These are phyloP conservation scores for Pyricularia sp. DNA, from an alignment of 2,329 filamentous ascomycete species.

Conservation along the genomic window DNA sequence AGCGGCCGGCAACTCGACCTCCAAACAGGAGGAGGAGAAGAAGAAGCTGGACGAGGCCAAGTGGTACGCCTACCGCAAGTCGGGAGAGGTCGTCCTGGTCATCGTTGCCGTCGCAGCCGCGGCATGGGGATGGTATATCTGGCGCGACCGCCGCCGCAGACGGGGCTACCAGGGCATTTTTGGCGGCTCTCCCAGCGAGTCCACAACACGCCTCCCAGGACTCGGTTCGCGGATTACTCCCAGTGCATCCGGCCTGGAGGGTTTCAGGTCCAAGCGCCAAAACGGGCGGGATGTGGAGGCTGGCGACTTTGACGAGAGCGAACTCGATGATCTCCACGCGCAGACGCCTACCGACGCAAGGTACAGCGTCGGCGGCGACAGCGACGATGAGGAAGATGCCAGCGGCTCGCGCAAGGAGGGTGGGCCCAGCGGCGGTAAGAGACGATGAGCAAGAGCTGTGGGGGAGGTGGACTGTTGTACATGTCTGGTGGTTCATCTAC, in stretches of 20 bases:
- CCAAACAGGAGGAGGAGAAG: constrained; percentile 53
- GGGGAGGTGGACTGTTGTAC: not conserved
- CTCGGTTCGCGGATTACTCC: not conserved
- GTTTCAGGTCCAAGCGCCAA: constrained; percentile 31
- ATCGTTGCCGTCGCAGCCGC: constrained; percentile 63
- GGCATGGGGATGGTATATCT: constrained; percentile 63
- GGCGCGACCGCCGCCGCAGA: constrained; percentile 45
- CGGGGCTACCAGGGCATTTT: constrained; percentile 40
- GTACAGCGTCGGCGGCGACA: constrained; percentile 45
- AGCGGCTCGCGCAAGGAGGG: constrained; percentile 8
- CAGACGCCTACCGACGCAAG: constrained; percentile 33
- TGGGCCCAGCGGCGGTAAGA: not conserved
- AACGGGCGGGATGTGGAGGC: constrained; percentile 43
- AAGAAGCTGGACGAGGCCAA: constrained; percentile 68
- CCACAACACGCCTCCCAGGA: constrained; percentile 8
- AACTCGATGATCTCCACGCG: constrained; percentile 47
- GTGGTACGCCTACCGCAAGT: constrained; percentile 80
- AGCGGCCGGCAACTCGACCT: constrained; percentile 43
- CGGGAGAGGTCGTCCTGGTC: constrained; percentile 72
- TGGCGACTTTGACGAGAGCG: constrained; percentile 52
- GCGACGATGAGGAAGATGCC: constrained; percentile 38
- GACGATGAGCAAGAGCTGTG: not conserved
- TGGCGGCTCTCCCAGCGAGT: constrained; percentile 21
- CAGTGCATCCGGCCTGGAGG: constrained; percentile 24
- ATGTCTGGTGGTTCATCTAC: not conserved